phyloP scores from a whole-genome alignment of 140 eudicot genomes.

The Ambrosia hybrid region DNA sequence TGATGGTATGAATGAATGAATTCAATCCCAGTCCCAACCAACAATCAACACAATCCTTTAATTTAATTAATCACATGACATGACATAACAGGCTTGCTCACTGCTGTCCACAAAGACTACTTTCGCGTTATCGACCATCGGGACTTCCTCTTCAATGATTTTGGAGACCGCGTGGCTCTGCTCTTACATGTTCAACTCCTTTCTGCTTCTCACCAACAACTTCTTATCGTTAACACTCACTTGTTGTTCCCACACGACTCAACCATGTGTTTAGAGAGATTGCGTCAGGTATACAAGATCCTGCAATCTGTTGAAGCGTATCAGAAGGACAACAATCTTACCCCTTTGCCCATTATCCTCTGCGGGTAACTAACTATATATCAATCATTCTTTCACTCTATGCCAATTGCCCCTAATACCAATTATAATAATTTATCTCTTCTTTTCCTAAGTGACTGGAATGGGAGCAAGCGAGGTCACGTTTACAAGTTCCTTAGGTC shows the following conservation, averaged over 20 bases:
- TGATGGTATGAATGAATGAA: constrained; percentile 46
- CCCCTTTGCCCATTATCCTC: constrained; percentile 64
- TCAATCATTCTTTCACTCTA: neutral
- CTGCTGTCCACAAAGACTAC: constrained; percentile 76
- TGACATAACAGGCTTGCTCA: constrained; percentile 53
- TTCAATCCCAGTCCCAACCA: too few species aligned
- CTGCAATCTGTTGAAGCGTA: constrained; percentile 72
- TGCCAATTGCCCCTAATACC: neutral
- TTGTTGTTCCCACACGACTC: constrained; percentile 67
- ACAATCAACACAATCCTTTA: too few species aligned
- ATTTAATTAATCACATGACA: too few species aligned
- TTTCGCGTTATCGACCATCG: constrained; percentile 67
- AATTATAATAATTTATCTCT: too few species aligned
- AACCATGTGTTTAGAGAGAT: constrained; percentile 18
- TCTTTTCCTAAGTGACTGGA: constrained; percentile 69
- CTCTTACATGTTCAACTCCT: constrained; percentile 69
- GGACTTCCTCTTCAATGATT: constrained; percentile 73
- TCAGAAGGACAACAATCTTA: constrained; percentile 71
- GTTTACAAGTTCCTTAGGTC: constrained; percentile 87
- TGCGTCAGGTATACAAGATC: constrained; percentile 52
- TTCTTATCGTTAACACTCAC: constrained; percentile 81
- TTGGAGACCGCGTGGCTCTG: constrained; percentile 92
- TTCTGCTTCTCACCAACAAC: constrained; percentile 46
- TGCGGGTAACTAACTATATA: constrained; percentile 53
- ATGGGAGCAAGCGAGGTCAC: constrained; percentile 96